Conservation (phyloP, 208 protist species). For the Trypanosoma brucei region DNA sequence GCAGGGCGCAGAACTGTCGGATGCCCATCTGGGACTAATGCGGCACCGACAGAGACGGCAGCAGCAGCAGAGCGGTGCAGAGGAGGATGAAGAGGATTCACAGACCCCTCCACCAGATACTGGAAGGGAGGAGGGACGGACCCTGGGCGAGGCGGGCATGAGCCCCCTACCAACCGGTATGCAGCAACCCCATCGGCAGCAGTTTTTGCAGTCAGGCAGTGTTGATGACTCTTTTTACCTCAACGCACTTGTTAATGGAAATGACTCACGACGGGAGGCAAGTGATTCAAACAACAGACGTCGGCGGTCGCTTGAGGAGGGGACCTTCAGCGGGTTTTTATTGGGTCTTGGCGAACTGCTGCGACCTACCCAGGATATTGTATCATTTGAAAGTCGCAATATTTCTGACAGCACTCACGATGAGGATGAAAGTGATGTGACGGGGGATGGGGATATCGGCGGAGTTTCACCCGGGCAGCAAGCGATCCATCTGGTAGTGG, state of each 20-base stretch:
- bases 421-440: neutral
- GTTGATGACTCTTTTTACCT: conserved; percentile 19
- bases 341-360: conserved; percentile 12
- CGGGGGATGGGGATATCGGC: neutral
- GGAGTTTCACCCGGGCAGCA: neutral
- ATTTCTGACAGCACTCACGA: neutral
- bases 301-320: conserved; percentile 6
- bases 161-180: too few species aligned
- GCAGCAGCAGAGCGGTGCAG: too few species aligned
- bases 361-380: neutral
- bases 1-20: too few species aligned
- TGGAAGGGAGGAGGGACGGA: neutral
- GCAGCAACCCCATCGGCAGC: neutral
- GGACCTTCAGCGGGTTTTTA: neutral
- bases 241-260: conserved; percentile 13
- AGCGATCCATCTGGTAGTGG: neutral
- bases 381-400: neutral
- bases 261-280: neutral
- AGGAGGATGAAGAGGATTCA: neutral
- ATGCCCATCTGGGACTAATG: too few species aligned
- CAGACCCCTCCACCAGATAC: neutral
- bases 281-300: neutral
- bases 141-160: too few species aligned
- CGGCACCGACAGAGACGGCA: too few species aligned
- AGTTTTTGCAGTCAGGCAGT: neutral